These are phyloP conservation scores for Sporothrix brasiliensis DNA, from an alignment of 2,329 filamentous ascomycete species.

Conservation along the genomic window DNA sequence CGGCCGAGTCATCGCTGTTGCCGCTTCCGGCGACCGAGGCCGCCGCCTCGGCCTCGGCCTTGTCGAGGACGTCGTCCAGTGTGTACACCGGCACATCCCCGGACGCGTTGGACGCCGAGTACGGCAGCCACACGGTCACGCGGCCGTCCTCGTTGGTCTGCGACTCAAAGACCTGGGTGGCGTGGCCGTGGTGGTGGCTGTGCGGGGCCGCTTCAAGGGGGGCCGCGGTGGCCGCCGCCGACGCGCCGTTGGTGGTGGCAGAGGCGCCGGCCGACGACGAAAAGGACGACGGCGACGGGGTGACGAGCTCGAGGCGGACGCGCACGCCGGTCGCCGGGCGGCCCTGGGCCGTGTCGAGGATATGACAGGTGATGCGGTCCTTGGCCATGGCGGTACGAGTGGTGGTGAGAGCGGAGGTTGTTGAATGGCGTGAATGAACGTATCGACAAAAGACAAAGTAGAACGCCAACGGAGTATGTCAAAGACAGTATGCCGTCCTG, in stretches of 20 bases:
- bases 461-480: background rate
- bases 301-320: constrained; percentile 64
- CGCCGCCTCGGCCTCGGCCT: constrained; percentile 40
- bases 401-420: too few species aligned
- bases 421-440: too few species aligned
- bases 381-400: constrained; percentile 43
- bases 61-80: constrained; percentile 58
- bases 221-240: constrained; percentile 35
- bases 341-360: constrained; percentile 79
- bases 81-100: constrained; percentile 63
- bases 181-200: constrained; percentile 42
- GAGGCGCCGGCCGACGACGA: constrained; percentile 35
- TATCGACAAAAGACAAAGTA: background rate
- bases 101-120: constrained; percentile 53
- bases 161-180: constrained; percentile 61
- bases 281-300: constrained; percentile 37
- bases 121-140: constrained; percentile 68
- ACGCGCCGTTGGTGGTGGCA: constrained; percentile 41
- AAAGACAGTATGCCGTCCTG: too few species aligned
- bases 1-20: background rate
- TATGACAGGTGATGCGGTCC: constrained; percentile 80
- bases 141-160: constrained; percentile 76
- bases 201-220: constrained; percentile 27
- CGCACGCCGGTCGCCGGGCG: constrained; percentile 67
- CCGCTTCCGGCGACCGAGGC: constrained; percentile 36